These are phyloP conservation scores for Oidium heveae DNA, from an alignment of 2,329 filamentous ascomycete species.

Conservation along the genomic window DNA sequence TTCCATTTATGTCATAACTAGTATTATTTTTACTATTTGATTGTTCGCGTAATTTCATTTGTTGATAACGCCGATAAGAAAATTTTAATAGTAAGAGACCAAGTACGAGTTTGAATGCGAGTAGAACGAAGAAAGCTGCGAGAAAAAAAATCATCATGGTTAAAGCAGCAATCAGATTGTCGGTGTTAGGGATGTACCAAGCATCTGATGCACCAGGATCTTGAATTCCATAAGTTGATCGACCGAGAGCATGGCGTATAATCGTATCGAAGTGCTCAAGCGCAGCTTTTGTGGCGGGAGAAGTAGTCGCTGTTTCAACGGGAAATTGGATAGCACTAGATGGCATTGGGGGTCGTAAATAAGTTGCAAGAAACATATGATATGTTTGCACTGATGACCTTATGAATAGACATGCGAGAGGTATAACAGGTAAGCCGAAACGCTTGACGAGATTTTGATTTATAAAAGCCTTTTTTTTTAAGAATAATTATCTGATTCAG, in stretches of 20 bases:
- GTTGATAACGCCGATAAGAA: slow-evolving; percentile 50
- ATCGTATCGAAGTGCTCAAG: slow-evolving; percentile 56
- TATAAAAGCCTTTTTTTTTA: slow-evolving; percentile 42
- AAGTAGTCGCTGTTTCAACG: slow-evolving; percentile 33
- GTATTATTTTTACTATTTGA: slow-evolving; percentile 11
- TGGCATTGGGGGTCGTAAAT: slow-evolving; percentile 50
- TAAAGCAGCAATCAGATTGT: slow-evolving; percentile 46
- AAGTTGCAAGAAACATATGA: slow-evolving; percentile 85
- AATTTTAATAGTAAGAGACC: slow-evolving; percentile 72
- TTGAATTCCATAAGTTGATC: slow-evolving; percentile 36
- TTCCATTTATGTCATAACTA: slow-evolving; percentile 42
- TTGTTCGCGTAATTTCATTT: slow-evolving; percentile 46
- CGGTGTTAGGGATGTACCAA: slow-evolving; percentile 20
- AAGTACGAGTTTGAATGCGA: slow-evolving; percentile 63
- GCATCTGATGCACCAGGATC: slow-evolving; percentile 12
- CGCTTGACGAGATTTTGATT: slow-evolving; percentile 76
- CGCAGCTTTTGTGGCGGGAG: slow-evolving; percentile 51
- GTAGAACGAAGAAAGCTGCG: slow-evolving; percentile 57
- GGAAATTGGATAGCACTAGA: slow-evolving; percentile 39
- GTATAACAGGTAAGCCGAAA: slow-evolving; percentile 74
- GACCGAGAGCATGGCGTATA: slow-evolving; percentile 51
- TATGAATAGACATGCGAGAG: slow-evolving; percentile 84
- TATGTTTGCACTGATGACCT: slow-evolving; percentile 87
- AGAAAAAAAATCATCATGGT: slow-evolving; percentile 80
- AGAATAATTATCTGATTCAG: slow-evolving; percentile 5